Evolutionary conservation across 2,329 filamentous ascomycete genomes (phyloP).

Genomic region (Diaporthe vexans): DNA sequence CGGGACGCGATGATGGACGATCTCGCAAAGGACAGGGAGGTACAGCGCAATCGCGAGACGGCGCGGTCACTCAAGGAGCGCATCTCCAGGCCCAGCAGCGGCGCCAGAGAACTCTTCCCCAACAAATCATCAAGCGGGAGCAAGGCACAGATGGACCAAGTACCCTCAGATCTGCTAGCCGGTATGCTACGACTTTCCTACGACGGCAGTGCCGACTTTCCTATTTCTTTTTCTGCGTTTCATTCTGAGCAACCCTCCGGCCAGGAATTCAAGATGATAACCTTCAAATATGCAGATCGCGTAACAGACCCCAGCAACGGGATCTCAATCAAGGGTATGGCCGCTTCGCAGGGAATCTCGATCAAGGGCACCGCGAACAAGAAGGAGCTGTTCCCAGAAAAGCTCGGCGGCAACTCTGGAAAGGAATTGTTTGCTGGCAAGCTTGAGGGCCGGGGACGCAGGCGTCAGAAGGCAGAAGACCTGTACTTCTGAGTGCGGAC

Average conservation of each 20-base stretch:
- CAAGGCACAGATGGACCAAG: slow-evolving; percentile 53
- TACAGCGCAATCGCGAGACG: slow-evolving; percentile 57
- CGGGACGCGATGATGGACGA: slow-evolving; percentile 53
- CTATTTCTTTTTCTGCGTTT: slow-evolving; percentile 1
- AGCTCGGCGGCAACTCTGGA: slow-evolving; percentile 66
- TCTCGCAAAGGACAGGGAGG: slow-evolving; percentile 48
- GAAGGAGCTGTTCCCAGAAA: slow-evolving; percentile 79
- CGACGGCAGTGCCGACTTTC: slow-evolving; percentile 38
- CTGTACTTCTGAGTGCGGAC: slow-evolving; percentile 70
- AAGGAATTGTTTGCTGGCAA: slow-evolving; percentile 79
- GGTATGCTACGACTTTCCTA: slow-evolving; percentile 48
- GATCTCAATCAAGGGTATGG: slow-evolving; percentile 68
- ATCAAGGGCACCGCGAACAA: slow-evolving; percentile 77
- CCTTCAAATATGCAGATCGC: slow-evolving; percentile 34
- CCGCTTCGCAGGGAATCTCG: slow-evolving; percentile 66
- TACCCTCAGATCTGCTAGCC: slow-evolving; percentile 52
- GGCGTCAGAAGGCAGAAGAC: slow-evolving; percentile 79
- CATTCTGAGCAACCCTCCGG: background rate
- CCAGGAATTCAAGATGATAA: slow-evolving; percentile 31
- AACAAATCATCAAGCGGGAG: slow-evolving; percentile 51
- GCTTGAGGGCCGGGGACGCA: slow-evolving; percentile 68
- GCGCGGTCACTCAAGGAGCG: slow-evolving; percentile 62
- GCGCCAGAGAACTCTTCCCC: slow-evolving; percentile 73
- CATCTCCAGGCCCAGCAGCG: slow-evolving; percentile 53
- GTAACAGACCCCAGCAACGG: slow-evolving; percentile 32